Conservation (phyloP, 2,329 filamentous ascomycete species). For the Claviceps sp. region DNA sequence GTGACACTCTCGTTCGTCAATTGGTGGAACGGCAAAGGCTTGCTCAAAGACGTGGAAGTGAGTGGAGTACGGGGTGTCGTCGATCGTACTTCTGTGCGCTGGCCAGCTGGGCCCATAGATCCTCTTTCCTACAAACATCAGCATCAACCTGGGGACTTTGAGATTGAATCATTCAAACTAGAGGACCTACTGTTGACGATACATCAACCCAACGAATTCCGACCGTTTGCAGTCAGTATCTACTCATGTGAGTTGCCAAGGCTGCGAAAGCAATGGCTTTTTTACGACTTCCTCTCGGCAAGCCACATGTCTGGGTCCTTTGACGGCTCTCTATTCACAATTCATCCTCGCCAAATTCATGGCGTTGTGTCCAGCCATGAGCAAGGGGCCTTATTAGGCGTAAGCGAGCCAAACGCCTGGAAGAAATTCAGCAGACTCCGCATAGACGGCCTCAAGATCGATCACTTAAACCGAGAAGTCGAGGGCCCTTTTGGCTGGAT, state of each 20-base stretch:
- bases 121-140: constrained; percentile 79
- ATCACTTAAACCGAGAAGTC: constrained; percentile 87
- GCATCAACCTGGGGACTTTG: constrained; percentile 85
- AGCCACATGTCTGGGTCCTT: constrained; percentile 94
- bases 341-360: constrained; percentile 86
- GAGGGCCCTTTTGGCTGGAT: constrained; percentile 97
- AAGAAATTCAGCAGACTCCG: constrained; percentile 90
- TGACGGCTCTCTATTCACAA: constrained; percentile 91
- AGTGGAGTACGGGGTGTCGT: constrained; percentile 87
- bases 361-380: constrained; percentile 53
- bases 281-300: constrained; percentile 92
- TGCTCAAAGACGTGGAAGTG: constrained; percentile 83
- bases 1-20: constrained; percentile 96
- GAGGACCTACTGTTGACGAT: constrained; percentile 86
- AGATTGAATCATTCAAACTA: constrained; percentile 93
- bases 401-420: constrained; percentile 62
- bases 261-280: constrained; percentile 88
- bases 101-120: constrained; percentile 51
- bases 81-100: constrained; percentile 73
- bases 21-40: constrained; percentile 95
- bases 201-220: constrained; percentile 78
- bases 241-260: constrained; percentile 91
- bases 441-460: constrained; percentile 87
- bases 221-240: constrained; percentile 92
- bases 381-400: constrained; percentile 37